These are phyloP conservation scores for Monosporozyma servazzii DNA, from an alignment of 805 yeast genomes.

Conservation along the genomic window DNA sequence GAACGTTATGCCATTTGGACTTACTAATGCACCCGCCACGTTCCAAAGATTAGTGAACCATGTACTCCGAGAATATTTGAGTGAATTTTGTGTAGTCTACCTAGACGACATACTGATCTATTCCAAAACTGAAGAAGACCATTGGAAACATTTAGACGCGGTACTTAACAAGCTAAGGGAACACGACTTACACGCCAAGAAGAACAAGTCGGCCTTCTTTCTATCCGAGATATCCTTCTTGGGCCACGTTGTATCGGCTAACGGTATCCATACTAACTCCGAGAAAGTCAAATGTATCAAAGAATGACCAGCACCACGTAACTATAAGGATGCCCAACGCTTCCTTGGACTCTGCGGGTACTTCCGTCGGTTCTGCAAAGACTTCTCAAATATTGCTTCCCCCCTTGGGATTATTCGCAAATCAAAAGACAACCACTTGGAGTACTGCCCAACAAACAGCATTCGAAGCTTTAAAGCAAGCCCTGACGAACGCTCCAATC, in stretches of 20 bases:
- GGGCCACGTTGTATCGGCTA: neutral
- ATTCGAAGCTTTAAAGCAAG: neutral
- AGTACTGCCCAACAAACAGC: neutral
- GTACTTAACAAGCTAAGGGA: neutral
- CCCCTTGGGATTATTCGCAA: neutral
- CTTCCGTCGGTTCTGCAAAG: neutral
- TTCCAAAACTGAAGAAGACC: neutral
- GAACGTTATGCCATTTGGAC: conserved; percentile 11
- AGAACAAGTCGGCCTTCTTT: neutral
- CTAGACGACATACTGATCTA: conserved; percentile 2
- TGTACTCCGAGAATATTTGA: neutral
- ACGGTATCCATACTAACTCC: neutral
- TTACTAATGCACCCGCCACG: neutral
- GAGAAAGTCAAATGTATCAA: neutral
- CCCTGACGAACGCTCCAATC: neutral
- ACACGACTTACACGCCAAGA: neutral
- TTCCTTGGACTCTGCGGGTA: neutral
- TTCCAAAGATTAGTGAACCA: neutral
- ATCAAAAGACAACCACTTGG: neutral
- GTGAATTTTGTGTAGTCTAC: neutral
- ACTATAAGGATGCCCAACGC: neutral
- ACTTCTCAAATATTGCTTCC: neutral
- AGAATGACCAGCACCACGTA: neutral
- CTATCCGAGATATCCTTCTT: neutral
- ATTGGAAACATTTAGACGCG: neutral